Base-by-base conservation (phyloP, 768 basidiomycete species). In the Mycena polygramma region DNA sequence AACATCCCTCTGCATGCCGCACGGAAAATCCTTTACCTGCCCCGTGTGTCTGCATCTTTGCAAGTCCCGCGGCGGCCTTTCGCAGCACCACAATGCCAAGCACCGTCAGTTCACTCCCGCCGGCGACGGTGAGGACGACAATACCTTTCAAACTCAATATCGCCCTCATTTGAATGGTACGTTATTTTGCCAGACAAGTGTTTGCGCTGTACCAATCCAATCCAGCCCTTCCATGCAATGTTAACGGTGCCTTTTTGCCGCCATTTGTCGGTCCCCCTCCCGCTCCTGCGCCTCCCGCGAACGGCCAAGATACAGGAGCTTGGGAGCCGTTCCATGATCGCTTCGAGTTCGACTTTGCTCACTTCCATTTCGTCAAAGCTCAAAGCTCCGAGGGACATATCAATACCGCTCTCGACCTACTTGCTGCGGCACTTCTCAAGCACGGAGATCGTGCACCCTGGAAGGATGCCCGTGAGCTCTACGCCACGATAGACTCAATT, bases 401-500 rank as follows among this genome's bases (percentile, higher is more conserved):
- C 9, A 37, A 55, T 37, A 55, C 35, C 2, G 54, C 54, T 14
- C 54, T 55, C 54, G 54, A 55, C 54, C 35, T 55, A 8, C 61
- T 58, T 58, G 66, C 66, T 11, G 66, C 66, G 0, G 51, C 58
- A 1, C 39, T 67, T 3, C 2, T 36, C 2, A 26, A 41, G 17
- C 43, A 15, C 11, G 66, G 66, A 17, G 51, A 13, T 0, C 2
- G 0, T 5, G 41, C 22, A 3, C 66, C 41, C 1, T 67, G 66
- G 66, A n/a, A 6, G 4, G 46, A 24, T 36, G 58, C 66, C 7
- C 2, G 37, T 1, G 59, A 63, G 6, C 24, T 71, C 3, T 66
- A 66, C 35, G 70, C 58, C 22, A 51, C 48, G 0, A 71, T 71
- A 17, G 65, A 71, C 39, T 11, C 7, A 6, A 63, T 71, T 6